phyloP scores from a whole-genome alignment of 495 filamentous ascomycete species.

The Elasticomyces elasticus region DNA sequence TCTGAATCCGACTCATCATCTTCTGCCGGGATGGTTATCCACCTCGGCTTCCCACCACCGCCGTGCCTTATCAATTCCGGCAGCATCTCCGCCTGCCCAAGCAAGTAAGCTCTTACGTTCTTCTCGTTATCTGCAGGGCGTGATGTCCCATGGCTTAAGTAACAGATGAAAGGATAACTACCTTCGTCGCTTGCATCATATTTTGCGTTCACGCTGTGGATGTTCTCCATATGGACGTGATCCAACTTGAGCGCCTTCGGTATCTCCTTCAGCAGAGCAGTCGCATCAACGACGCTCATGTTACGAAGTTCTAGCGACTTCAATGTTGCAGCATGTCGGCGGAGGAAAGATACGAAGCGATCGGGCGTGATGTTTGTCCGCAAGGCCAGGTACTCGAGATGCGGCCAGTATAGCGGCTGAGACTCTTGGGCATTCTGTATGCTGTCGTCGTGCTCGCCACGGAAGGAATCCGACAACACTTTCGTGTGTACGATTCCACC shows the following conservation, averaged over 20 bases:
- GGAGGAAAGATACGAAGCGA: neutral
- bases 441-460: neutral
- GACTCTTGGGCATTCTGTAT: neutral
- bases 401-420: neutral
- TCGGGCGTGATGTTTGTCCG: neutral
- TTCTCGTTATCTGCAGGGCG: neutral
- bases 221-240: neutral
- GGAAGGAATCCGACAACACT: neutral
- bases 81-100: neutral
- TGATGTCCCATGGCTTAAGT: neutral
- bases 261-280: neutral
- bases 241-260: neutral
- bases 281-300: neutral
- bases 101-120: neutral
- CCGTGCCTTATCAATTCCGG: no score
- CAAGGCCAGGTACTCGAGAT: neutral
- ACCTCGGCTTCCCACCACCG: neutral
- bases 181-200: neutral
- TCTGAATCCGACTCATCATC: neutral
- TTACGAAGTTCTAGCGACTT: neutral
- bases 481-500: neutral
- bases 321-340: neutral
- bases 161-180: neutral
- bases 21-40: no score
- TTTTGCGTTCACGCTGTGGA: neutral